phyloP scores from a whole-genome alignment of 768 basidiomycete species.

The Coprinellus micaceus region DNA sequence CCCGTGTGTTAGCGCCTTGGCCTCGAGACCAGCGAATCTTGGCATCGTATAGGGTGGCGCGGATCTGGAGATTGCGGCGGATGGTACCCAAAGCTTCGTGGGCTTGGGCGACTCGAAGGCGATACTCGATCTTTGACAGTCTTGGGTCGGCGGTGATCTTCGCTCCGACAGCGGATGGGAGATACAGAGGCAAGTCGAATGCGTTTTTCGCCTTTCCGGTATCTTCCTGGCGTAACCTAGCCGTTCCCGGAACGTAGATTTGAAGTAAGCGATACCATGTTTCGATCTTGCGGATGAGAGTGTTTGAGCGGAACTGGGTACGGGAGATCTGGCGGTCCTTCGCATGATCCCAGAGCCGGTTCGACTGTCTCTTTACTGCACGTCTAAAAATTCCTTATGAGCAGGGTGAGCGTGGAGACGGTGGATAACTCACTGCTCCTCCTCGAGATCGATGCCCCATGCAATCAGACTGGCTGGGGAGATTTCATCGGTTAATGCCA shows the following conservation, averaged over 20 bases:
- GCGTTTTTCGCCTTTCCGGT: neutral
- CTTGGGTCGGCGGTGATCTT: neutral
- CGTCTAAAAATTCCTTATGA: neutral
- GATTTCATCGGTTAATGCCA: neutral
- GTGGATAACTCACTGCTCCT: constrained; percentile 14
- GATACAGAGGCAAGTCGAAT: constrained; percentile 15
- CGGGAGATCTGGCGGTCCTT: constrained; percentile 12
- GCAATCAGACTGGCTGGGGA: constrained; percentile 14
- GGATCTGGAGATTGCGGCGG: constrained; percentile 17
- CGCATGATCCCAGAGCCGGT: constrained; percentile 13
- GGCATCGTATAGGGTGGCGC: constrained; percentile 16
- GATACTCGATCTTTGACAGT: constrained; percentile 17
- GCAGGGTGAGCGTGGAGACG: neutral
- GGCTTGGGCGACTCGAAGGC: constrained; percentile 22
- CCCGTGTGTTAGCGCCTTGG: constrained; percentile 22
- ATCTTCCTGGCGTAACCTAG: neutral
- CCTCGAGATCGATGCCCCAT: constrained; percentile 18
- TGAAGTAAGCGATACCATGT: constrained; percentile 12
- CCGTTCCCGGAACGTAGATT: constrained; percentile 13
- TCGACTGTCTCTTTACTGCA: neutral
- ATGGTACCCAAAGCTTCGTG: constrained; percentile 21
- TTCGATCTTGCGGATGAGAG: constrained; percentile 16
- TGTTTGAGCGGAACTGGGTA: constrained; percentile 10
- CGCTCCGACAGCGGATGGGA: constrained; percentile 19
- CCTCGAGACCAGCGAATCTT: constrained; percentile 20